Base-by-base conservation (phyloP, 2,329 filamentous ascomycete species). In the Fusarium denticulatum region DNA sequence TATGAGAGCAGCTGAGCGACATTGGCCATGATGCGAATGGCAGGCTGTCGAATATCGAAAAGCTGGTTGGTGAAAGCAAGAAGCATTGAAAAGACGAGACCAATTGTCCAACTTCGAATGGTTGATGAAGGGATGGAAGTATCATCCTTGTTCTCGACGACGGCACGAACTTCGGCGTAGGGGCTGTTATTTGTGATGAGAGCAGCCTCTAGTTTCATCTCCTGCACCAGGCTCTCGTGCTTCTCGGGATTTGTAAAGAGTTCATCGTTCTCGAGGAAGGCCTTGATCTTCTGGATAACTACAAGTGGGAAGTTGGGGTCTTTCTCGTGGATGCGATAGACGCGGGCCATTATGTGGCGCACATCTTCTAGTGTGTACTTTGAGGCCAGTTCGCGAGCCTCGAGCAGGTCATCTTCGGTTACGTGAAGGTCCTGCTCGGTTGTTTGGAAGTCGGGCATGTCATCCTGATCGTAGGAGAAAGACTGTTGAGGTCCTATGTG, bases 1-100 rank as follows among this genome's bases (percentile, higher is more conserved):
- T 87, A 90, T 6, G 87, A 86, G 11, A 90, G 81, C 47, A 90
- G 80, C 81, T 90, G 88, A 24, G 88, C 87, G 14, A 90, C 87
- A 58, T 88, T 88, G 56, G 86, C 82, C 71, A 85, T 84, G 75
- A 91, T 86, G 22, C 80, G 83, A 72, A 90, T 89, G 47, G 83
- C 81, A 1, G 89, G 89, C 69, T 87, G 85, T 15, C 88, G 87
- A 65, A 90, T 86, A 57, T 86, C 87, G 78, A 90, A 90, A 57
- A 90, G 84, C 81, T 89, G 87, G 75, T 90, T 90, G 76, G 86
- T 82, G 60, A 87, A 87, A 49, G 85, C 83, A 39, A 88, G 81
- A 32, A 87, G 70, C 36, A 84, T 80, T 14, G 86, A 84, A 66
- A 89, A 89, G 46, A 83, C 71, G n/a, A 88, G 77, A 22, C 88